A percentile compares a stretch with the other conserved stretches of the same genome.
Evolutionary conservation across 2,329 filamentous ascomycete genomes (phyloP).

Genomic region (Orbilia quercus): DNA sequence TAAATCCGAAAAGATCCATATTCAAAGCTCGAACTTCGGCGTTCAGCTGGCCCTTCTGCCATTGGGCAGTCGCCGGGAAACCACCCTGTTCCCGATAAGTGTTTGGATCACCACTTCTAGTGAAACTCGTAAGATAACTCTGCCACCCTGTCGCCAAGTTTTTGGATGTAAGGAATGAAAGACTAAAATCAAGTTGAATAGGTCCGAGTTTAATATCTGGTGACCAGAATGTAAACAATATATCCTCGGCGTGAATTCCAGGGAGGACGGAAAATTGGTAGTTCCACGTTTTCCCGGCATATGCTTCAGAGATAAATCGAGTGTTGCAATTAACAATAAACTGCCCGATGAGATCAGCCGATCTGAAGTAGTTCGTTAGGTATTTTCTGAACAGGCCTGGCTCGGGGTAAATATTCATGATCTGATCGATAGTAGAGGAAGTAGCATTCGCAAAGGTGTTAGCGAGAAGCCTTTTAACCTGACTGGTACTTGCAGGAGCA

Average conservation of each 20-base stretch:
- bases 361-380: slow-evolving; percentile 55
- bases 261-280: slow-evolving; percentile 65
- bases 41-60: slow-evolving; percentile 60
- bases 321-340: slow-evolving; percentile 62
- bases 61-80: slow-evolving; percentile 62
- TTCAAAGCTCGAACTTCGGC: slow-evolving; percentile 54
- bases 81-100: slow-evolving; percentile 61
- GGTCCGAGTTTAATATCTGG: slow-evolving; percentile 60
- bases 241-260: slow-evolving; percentile 64
- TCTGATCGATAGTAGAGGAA: slow-evolving; percentile 18
- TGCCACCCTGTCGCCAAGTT: slow-evolving; percentile 63
- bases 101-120: slow-evolving; percentile 64
- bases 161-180: slow-evolving; percentile 61
- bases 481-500: slow-evolving; percentile 55
- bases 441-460: slow-evolving; percentile 59
- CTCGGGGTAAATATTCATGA: slow-evolving; percentile 55
- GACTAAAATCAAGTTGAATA: slow-evolving; percentile 61
- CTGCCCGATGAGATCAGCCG: slow-evolving; percentile 57
- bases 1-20: slow-evolving; percentile 56
- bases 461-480: slow-evolving; percentile 56
- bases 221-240: slow-evolving; percentile 65
- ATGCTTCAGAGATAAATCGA: slow-evolving; percentile 62
- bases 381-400: slow-evolving; percentile 57
- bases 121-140: slow-evolving; percentile 64
- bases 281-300: slow-evolving; percentile 62